Percentiles rank a stretch among this genome's conserved stretches.
Conservation (phyloP, 805 yeast genomes). For the Candida stauntonica region DNA sequence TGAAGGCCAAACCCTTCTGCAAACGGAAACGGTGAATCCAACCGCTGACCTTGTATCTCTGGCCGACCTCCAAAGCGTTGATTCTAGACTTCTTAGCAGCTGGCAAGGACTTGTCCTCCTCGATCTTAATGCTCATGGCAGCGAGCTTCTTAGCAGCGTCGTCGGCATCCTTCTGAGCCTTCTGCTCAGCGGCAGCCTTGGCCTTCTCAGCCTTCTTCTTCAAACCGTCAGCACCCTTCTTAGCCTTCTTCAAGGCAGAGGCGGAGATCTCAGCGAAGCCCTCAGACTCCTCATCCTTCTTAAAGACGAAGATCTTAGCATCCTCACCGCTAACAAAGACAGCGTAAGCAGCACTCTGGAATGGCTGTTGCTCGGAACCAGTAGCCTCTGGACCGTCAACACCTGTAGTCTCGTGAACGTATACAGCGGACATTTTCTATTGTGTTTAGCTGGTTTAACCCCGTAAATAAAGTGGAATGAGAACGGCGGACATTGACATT, state of each 20-base stretch:
- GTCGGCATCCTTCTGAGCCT: slow-evolving; percentile 55
- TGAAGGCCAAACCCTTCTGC: slow-evolving; percentile 88
- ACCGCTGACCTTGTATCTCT: slow-evolving; percentile 78
- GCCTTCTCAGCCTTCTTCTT: slow-evolving; percentile 61
- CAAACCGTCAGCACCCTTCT: slow-evolving; percentile 90
- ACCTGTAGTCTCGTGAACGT: slow-evolving; percentile 74
- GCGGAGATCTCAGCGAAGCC: slow-evolving; percentile 77
- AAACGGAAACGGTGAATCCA: slow-evolving; percentile 95
- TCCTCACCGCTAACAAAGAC: slow-evolving; percentile 38
- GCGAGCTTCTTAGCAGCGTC: slow-evolving; percentile 75
- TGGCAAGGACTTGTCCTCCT: slow-evolving; percentile 71
- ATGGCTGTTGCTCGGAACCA: slow-evolving; percentile 72
- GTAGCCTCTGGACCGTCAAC: slow-evolving; percentile 50
- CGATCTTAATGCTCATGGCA: slow-evolving; percentile 70
- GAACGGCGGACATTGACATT: neutral
- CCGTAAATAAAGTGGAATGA: neutral
- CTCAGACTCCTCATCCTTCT: slow-evolving; percentile 41
- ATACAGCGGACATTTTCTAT: slow-evolving; percentile 34
- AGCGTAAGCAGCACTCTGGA: slow-evolving; percentile 81
- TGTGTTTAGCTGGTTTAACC: neutral
- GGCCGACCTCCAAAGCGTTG: slow-evolving; percentile 43
- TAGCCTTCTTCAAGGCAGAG: slow-evolving; percentile 91
- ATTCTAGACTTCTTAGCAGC: slow-evolving; percentile 66
- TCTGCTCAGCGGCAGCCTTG: slow-evolving; percentile 47
- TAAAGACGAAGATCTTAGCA: slow-evolving; percentile 56